Conservation (phyloP, 768 basidiomycete species). For the Vararia minispora region DNA sequence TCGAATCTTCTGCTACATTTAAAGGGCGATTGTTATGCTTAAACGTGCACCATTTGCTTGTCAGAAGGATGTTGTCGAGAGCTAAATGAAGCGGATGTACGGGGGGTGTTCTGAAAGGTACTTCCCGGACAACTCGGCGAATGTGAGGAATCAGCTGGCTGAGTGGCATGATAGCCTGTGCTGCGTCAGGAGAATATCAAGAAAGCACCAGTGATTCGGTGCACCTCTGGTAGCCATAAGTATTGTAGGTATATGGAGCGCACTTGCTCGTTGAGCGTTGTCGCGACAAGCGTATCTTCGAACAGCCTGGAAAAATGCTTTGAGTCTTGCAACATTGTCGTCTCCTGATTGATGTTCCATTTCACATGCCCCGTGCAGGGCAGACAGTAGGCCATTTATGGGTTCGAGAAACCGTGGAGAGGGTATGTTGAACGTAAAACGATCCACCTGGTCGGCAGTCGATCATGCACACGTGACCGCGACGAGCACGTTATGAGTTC, state of each 20-base stretch:
- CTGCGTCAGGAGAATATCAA: neutral
- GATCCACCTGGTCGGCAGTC: too few species aligned
- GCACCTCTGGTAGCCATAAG: constrained; percentile 13
- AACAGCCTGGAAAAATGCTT: constrained; percentile 9
- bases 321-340: constrained; percentile 5
- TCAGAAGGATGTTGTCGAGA: constrained; percentile 54
- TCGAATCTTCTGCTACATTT: too few species aligned
- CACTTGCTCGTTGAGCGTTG: constrained; percentile 5
- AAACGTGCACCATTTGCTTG: constrained; percentile 70
- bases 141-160: constrained; percentile 43
- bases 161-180: constrained; percentile 65
- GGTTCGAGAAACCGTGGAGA: too few species aligned
- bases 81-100: constrained; percentile 46
- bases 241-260: constrained; percentile 11
- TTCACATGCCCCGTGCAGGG: constrained; percentile 7
- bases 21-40: constrained; percentile 43
- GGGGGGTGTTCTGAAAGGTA: constrained; percentile 18
- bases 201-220: neutral
- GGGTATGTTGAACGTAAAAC: too few species aligned
- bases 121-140: constrained; percentile 36
- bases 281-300: constrained; percentile 6
- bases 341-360: constrained; percentile 13
- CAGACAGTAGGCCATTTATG: constrained; percentile 5
- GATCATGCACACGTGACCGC: too few species aligned
- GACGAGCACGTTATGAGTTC: too few species aligned